Base-by-base conservation (phyloP, 2,329 filamentous ascomycete genomes). In the Setomelanomma holmii region DNA sequence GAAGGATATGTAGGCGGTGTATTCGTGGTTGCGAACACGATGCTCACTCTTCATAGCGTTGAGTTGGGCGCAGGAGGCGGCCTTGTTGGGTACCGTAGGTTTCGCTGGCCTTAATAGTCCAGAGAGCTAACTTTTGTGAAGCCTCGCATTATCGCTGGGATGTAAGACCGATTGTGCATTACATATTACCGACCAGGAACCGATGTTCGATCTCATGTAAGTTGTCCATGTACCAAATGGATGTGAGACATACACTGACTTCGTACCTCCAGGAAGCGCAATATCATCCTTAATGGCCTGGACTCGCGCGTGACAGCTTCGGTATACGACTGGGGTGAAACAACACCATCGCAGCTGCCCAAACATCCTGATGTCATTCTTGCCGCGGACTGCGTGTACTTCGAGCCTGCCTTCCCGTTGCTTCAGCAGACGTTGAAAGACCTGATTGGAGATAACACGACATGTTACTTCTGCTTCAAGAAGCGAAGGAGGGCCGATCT, bases 351-450 rank as follows among this genome's bases (percentile, higher is more conserved):
- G 51, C 46, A 63, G 49, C 56, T 79, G 44, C 75, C 80, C 48
- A 79, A 81, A 62, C 84, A 84, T 56, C 91, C 92, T 16, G 86
- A 93, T 66, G 81, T 96, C 49, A 87, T 99, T 49, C 83, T 98
- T n/a, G 95, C 95, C 3, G 93, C 93, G 35, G 95, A 98, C 75
- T 98, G 93, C 76, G 92, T 96, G 42, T 99, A 98, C 79, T 96
- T 96, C 74, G 95, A 98, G 75, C 92, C 93, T 2, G 91, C 95
- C 1, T 98, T 98, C 69, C 93, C 93, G 23, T 80, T 97, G 27
- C 82, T 99, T 40, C 83, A 95, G 68, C 79, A 86, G 58, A 98
- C 93, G 5, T 78, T 98, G 60, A 80, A 84, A 53, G 86, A 90
- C 57, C 80, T 97, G 41, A 80, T 96, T 59, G 83, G 84, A 14